These are phyloP conservation scores for Lunularia cruciata DNA, from an alignment of 225 moss, liverwort and hornwort species.

Conservation along the genomic window DNA sequence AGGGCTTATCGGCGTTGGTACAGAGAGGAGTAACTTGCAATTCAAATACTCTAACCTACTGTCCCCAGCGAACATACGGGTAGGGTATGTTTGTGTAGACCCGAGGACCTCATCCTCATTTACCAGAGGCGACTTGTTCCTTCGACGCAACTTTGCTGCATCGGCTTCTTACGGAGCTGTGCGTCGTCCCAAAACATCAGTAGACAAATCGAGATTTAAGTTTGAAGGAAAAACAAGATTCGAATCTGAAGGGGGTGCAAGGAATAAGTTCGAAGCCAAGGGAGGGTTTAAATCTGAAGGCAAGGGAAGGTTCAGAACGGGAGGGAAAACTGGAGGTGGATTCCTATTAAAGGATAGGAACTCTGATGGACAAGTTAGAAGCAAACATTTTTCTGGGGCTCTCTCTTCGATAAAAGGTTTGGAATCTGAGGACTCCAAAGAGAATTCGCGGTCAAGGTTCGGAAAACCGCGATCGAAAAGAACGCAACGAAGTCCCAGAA, in stretches of 20 bases:
- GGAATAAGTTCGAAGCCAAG: background rate
- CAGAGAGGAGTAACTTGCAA: background rate
- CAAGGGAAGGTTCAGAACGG: background rate
- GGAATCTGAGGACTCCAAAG: slow-evolving; percentile 15
- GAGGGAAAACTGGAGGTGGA: background rate
- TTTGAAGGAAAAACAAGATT: background rate
- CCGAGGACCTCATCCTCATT: background rate
- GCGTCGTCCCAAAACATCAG: background rate
- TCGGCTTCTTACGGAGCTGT: slow-evolving; percentile 5
- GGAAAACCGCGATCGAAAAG: background rate
- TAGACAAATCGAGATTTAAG: background rate
- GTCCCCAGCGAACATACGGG: background rate
- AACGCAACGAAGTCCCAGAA: background rate
- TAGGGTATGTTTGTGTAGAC: background rate
- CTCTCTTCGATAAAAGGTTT: slow-evolving; percentile 29
- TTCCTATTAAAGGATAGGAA: slow-evolving; percentile 19
- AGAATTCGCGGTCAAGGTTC: background rate
- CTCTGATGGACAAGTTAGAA: background rate
- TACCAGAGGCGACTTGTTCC: background rate
- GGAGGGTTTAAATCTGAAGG: slow-evolving; percentile 2
- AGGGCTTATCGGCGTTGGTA: background rate
- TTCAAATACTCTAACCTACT: background rate
- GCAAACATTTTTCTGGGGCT: slow-evolving; percentile 25
- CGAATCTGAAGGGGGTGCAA: background rate
- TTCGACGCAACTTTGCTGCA: slow-evolving; percentile 6